These are phyloP conservation scores for Pinus tabuliformis DNA, from an alignment of 75 land plant genomes.

Conservation along the genomic window DNA sequence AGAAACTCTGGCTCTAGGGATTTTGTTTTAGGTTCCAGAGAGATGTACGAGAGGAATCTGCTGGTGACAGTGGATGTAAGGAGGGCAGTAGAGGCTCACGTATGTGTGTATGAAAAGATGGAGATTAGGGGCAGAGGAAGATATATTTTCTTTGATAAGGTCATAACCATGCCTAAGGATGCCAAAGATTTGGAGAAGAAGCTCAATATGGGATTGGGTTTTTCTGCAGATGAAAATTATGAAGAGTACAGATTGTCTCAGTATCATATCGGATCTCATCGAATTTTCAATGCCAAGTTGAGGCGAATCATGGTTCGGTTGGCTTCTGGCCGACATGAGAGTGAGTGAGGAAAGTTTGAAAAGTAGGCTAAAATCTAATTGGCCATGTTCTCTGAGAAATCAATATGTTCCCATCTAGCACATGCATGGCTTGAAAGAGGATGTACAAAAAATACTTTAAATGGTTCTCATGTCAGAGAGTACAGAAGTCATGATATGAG, in stretches of 20 bases:
- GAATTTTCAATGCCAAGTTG: neutral
- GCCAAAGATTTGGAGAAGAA: conserved; percentile 20
- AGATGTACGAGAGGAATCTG: conserved; percentile 40
- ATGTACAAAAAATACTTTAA: too few relatives aligned
- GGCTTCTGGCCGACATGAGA: neutral
- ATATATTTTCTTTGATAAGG: conserved; percentile 55
- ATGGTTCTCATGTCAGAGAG: too few relatives aligned
- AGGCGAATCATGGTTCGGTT: neutral
- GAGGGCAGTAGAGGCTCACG: conserved; percentile 54
- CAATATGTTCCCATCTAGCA: too few relatives aligned
- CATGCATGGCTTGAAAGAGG: too few relatives aligned
- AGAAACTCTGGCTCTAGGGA: too few relatives aligned
- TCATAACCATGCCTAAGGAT: conserved; percentile 18
- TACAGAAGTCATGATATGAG: too few relatives aligned
- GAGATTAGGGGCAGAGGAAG: conserved; percentile 28
- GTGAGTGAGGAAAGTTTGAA: too few relatives aligned
- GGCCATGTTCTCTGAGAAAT: too few relatives aligned
- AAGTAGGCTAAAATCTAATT: too few relatives aligned
- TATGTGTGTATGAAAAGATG: conserved; percentile 47
- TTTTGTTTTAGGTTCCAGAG: conserved; percentile 31
- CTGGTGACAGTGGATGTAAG: conserved; percentile 49
- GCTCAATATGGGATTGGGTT: conserved; percentile 8
- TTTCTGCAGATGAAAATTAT: neutral
- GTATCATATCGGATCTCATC: neutral
- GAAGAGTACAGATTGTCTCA: neutral